Base-by-base conservation (phyloP, 495 filamentous ascomycete species). In the Aspergillus sclerotioniger region DNA sequence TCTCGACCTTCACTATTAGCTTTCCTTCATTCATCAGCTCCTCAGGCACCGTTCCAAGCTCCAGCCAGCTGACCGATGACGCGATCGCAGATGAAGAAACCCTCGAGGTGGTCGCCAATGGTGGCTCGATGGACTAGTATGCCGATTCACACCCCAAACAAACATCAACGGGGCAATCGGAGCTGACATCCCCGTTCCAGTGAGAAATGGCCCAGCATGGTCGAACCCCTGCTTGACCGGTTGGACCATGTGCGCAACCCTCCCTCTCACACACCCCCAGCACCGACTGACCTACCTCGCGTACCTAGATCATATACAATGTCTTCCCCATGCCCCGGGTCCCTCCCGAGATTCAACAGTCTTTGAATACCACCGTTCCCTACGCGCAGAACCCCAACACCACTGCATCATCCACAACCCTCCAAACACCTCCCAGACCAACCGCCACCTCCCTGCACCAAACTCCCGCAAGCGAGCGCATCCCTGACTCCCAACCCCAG, bases 111-210 rank as follows among this genome's bases (percentile, higher is more conserved):
- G 80, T 84, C 71, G 86, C 88, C 61, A 75, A 80, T 61, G 87
- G 88, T 70, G 85, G 85, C 43, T 72, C 78, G 21, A 84, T 93
- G 71, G 84, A 90, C 60, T 78, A 82, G 90, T 92, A 82, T 71
- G 78, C 68, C 61, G 47, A 54, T 47, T 3, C 37, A 54, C 10
- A 25, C 41, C n/a, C 17, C 39, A 8, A 39, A 47, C 43, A 19
- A 37, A 17, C 47, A 39, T 17, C 17, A 28, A 4, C 35, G 56
- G 3, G 58, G 51, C 5, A 46, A 58, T 16, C 50, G 35, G 44
- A 54, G 58, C 66, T 76, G 59, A 79, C 69, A 53, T 58, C 10
- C 56, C 51, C 25, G 37, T 56, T 62, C 6, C 48, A 86, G 83
- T 62, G 72, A 75, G 33, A 77, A 79, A 75, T 86, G 83, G 83